These are phyloP conservation scores for Tylopilus felleus DNA, from an alignment of 768 basidiomycete species.

Conservation along the genomic window DNA sequence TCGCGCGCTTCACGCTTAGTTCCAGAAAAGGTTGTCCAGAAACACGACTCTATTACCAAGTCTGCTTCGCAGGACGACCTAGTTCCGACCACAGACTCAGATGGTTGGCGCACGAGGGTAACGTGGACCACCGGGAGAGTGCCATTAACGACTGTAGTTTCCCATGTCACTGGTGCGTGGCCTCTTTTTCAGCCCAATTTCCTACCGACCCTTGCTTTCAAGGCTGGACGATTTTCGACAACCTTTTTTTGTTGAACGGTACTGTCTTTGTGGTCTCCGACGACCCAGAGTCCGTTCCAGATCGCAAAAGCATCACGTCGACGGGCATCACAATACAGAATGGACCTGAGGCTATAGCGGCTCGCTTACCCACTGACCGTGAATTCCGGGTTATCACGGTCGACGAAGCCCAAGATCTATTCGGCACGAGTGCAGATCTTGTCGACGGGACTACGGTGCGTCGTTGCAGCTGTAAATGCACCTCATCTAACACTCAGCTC, in stretches of 20 bases:
- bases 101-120: constrained; percentile 33
- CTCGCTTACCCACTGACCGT: constrained; percentile 70
- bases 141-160: constrained; percentile 62
- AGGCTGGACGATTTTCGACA: constrained; percentile 93
- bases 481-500: constrained; percentile 1
- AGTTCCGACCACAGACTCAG: constrained; percentile 14
- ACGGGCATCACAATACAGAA: constrained; percentile 59
- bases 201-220: not conserved
- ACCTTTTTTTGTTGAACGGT: constrained; percentile 76
- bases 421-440: constrained; percentile 67
- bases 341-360: constrained; percentile 49
- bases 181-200: not conserved
- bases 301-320: constrained; percentile 66
- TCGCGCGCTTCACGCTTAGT: constrained; percentile 5
- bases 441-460: constrained; percentile 76
- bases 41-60: not conserved
- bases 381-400: constrained; percentile 77
- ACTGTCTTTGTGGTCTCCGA: constrained; percentile 81
- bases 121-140: constrained; percentile 39
- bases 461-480: not conserved
- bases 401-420: constrained; percentile 60
- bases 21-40: constrained; percentile 5
- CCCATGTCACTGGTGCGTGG: constrained; percentile 68
- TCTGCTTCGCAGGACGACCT: constrained; percentile 4
- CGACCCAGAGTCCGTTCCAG: constrained; percentile 62